Percentiles rank a stretch among this genome's conserved stretches.
phyloP scores from a whole-genome alignment of 495 filamentous ascomycete genomes.

The Neurospora intermedia region DNA sequence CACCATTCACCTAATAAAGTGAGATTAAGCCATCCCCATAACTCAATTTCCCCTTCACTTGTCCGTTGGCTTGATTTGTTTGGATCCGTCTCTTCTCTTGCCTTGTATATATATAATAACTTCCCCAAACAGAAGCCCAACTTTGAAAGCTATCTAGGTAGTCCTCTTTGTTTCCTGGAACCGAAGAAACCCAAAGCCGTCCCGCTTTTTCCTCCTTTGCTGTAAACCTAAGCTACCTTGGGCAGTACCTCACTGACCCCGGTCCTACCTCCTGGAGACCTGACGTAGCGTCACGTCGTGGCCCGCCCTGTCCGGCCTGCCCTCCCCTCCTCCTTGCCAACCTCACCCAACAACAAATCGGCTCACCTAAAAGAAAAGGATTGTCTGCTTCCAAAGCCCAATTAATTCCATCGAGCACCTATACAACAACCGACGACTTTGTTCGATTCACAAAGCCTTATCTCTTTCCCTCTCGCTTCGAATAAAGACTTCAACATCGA shows the following conservation, averaged over 20 bases:
- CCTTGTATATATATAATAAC: background rate
- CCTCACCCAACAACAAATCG: background rate
- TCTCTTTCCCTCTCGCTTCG: background rate
- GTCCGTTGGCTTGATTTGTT: background rate
- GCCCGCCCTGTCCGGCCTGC: slow-evolving; percentile 2
- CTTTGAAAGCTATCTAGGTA: background rate
- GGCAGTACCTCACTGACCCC: background rate
- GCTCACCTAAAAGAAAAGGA: background rate
- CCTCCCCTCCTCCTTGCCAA: background rate
- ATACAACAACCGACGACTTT: background rate
- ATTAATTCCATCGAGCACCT: background rate
- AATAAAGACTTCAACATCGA: slow-evolving; percentile 4
- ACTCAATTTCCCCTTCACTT: background rate
- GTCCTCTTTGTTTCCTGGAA: background rate
- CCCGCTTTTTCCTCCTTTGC: background rate
- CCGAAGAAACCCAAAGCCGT: background rate
- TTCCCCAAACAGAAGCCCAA: background rate
- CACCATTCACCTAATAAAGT: background rate
- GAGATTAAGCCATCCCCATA: background rate
- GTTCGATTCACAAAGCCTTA: background rate
- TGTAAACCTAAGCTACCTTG: background rate
- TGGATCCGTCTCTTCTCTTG: background rate
- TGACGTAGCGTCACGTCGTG: slow-evolving; percentile 1
- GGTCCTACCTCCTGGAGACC: background rate
- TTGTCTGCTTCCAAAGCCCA: background rate